These are phyloP conservation scores for Leccinum pellstonianum DNA, from an alignment of 768 basidiomycete genomes.

Conservation along the genomic window DNA sequence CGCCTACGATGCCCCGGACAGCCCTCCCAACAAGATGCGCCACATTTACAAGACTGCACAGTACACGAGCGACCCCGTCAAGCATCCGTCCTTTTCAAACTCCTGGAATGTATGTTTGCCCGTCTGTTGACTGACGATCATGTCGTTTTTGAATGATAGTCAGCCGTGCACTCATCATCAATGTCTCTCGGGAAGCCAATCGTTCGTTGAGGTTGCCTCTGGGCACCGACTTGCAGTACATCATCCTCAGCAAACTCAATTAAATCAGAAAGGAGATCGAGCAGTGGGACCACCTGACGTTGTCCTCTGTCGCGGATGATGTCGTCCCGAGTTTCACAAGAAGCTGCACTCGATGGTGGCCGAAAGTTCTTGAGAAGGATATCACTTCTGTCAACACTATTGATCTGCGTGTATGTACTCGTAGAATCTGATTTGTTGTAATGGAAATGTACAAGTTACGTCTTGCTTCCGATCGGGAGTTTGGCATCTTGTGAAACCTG, in stretches of 20 bases:
- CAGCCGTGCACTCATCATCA: constrained; percentile 14
- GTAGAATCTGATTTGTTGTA: no score
- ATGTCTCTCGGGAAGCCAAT: constrained; percentile 19
- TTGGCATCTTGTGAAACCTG: no score
- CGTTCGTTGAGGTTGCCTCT: constrained; percentile 24
- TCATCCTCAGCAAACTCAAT: constrained; percentile 15
- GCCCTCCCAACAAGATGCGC: constrained; percentile 15
- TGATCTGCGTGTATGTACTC: no score
- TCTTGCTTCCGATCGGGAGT: no score
- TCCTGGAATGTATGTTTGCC: neutral
- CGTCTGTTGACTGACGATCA: neutral
- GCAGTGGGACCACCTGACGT: constrained; percentile 9
- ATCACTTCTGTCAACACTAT: neutral
- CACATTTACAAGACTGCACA: constrained; percentile 1
- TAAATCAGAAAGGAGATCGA: constrained; percentile 18
- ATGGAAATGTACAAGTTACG: no score
- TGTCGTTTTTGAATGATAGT: constrained; percentile 15
- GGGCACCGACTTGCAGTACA: constrained; percentile 18
- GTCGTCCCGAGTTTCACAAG: constrained; percentile 14
- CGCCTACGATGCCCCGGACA: constrained; percentile 15
- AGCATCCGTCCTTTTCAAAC: constrained; percentile 4
- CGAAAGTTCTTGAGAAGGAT: neutral
- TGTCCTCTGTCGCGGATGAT: constrained; percentile 21
- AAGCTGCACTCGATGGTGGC: neutral
- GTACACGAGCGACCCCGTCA: constrained; percentile 5